Evolutionary conservation across 2,329 filamentous ascomycete species (phyloP), one percentile per base, ranked within the genome.

Genomic region (Microdochium nivale): DNA sequence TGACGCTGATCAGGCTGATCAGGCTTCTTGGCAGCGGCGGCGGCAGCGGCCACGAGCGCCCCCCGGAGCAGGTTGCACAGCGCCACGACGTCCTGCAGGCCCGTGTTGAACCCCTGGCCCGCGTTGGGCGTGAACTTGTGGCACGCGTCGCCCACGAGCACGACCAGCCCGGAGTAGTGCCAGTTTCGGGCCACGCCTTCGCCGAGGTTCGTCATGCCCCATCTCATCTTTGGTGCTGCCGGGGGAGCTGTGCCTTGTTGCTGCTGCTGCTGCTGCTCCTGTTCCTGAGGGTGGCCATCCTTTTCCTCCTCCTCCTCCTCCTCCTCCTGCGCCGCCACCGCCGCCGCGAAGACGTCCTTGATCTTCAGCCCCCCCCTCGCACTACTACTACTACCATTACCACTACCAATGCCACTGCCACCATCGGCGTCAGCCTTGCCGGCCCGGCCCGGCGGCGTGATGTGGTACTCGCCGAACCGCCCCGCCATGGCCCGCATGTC

Each of bases 111-210:
- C 14, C 52, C 52, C 14, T 49, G 13, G 2, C 52, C 52, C 8
- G 48, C 48, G 30, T 52, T 46, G 21, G 52, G 52, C 23, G 48
- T 50, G 24, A 52, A 44, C 43, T 52, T 54, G 51, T 50, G 53
- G 19, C 30, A 43, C 16, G 53, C 27, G 9, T 54, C 53, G 21
- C 53, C 53, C 11, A 50, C 51, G 9, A 54, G 44, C 23, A 51
- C 53, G 25, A 50, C 46, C 1, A 50, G 48, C 2, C 51, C 49
- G 21, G 10, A n/a, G n/a, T n/a, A 48, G 48, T 44, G 19, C 53
- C 53, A 54, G 16, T 49, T 23, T 24, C 19, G 8, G 25, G 51
- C n/a, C 11, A 52, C 4, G 10, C 53, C 53, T 40, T 54, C 53
- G 5, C 50, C 53, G 1, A 54, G 43, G 16, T 52, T 49, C 9